phyloP scores from a whole-genome alignment of 805 yeast genomes.

The Candida montana region DNA sequence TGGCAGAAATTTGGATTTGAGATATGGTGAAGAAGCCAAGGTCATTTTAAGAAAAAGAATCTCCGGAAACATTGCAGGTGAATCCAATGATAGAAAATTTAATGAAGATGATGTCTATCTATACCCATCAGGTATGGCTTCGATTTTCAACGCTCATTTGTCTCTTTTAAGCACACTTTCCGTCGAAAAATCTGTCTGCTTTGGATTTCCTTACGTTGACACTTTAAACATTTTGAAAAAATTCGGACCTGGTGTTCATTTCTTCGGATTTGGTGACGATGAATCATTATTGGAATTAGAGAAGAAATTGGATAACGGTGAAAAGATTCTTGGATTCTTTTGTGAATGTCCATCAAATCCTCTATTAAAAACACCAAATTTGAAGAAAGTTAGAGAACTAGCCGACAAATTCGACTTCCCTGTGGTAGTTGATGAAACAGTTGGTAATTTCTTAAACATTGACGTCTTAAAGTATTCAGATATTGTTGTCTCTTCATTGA shows the following conservation, averaged over 20 bases:
- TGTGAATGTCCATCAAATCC: constrained; percentile 97
- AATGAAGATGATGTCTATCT: constrained; percentile 68
- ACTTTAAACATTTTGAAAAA: constrained; percentile 79
- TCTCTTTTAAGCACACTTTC: constrained; percentile 34
- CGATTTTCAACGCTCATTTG: constrained; percentile 79
- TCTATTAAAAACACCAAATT: constrained; percentile 77
- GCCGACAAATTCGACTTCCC: constrained; percentile 69
- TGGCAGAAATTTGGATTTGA: constrained; percentile 81
- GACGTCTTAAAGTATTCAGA: constrained; percentile 82
- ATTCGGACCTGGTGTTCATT: constrained; percentile 88
- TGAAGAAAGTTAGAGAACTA: constrained; percentile 56
- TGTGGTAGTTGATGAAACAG: constrained; percentile 89
- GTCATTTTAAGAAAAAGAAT: constrained; percentile 68
- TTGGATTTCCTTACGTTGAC: constrained; percentile 95
- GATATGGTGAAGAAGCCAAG: constrained; percentile 73
- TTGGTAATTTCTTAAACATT: constrained; percentile 84
- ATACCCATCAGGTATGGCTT: constrained; percentile 89
- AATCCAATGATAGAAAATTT: constrained; percentile 19
- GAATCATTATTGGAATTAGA: constrained; percentile 63
- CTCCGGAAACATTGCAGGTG: constrained; percentile 41
- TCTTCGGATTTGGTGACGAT: constrained; percentile 80
- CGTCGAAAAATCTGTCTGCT: constrained; percentile 69
- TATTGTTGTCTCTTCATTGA: constrained; percentile 77
- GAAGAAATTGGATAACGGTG: constrained; percentile 52
- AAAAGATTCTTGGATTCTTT: constrained; percentile 67